phyloP scores from a whole-genome alignment of 805 yeast genomes.

The Candida boleticola region DNA sequence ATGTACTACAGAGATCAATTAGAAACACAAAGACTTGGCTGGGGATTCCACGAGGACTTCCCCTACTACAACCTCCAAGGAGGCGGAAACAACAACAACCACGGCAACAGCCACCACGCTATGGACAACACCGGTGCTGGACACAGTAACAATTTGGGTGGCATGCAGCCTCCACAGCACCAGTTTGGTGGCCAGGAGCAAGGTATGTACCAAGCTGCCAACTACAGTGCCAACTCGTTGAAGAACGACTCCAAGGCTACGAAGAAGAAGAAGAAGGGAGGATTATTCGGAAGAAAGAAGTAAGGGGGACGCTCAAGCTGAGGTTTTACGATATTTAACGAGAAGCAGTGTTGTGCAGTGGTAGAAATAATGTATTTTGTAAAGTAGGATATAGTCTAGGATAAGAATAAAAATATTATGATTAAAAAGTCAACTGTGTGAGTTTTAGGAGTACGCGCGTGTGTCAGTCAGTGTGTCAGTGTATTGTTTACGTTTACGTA shows the following conservation, averaged over 20 bases:
- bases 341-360: too few species aligned
- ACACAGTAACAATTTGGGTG: constrained; percentile 33
- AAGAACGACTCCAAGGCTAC: constrained; percentile 37
- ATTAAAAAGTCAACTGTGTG: background rate
- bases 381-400: too few species aligned
- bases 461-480: too few species aligned
- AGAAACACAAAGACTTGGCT: constrained; percentile 77
- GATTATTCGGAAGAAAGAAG: constrained; percentile 70
- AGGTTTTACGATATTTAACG: too few species aligned
- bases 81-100: constrained; percentile 30
- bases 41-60: constrained; percentile 83
- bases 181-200: constrained; percentile 38
- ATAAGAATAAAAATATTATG: too few species aligned
- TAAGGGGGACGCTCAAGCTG: too few species aligned
- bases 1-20: constrained; percentile 71
- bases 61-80: constrained; percentile 44
- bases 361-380: background rate
- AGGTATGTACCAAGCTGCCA: constrained; percentile 52
- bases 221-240: constrained; percentile 52
- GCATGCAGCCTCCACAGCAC: constrained; percentile 22
- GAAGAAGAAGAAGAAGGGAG: constrained; percentile 69
- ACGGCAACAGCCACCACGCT: constrained; percentile 25
- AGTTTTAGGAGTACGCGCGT: too few species aligned
- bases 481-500: too few species aligned
- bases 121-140: constrained; percentile 11